Base-by-base conservation (phyloP, 202 grass and related monocot species). In the Saccharum hybrid region DNA sequence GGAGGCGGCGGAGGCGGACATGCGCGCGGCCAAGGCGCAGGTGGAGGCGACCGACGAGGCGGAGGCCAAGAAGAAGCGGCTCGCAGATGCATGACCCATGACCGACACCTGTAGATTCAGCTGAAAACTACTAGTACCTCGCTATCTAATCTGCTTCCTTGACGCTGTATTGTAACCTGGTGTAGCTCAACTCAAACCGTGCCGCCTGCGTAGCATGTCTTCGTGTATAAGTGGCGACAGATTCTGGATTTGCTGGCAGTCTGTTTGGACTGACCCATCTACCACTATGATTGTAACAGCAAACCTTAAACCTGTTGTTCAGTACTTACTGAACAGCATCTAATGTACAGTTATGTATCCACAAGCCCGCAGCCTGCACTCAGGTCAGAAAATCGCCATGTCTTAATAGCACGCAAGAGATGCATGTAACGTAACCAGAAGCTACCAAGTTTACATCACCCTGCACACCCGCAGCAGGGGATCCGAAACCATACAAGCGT, bases 11-110 rank as follows among this genome's bases (percentile, higher is more conserved):
- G 83, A 95, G 74, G 96, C 92, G 40, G 92, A 92, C 83, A 74
- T 98, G 74, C 66, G 76, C 3, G 56, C 75, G 8, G 77, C 92
- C 34, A 98, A 80, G 89, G 86, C 28, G 82, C 96, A 95, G 90
- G 89, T 95, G 36, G 96, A 95, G 83, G 96, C 90, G 21, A 84
- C 92, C 34, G 85, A 98, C 71, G 92, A 87, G 79, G 96, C 96
- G 18, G 96, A 95, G 85, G 80, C 76, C 51, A 91, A 84, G 91
- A 98, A 89, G 75, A 72, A 91, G 19, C 87, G 90, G 49, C 64
- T 91, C 60, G 52, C 56, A 0, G 15, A 13, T 1, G 83, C 51
- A 69, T 33, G 11, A 51, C 19, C 19, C 6, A 14, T 13, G 10
- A 10, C 16, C 28, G n/a, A 3, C 21, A 1, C 4, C 4, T 26